Conservation (phyloP, 345 rosid species). For the Citrus sp. region DNA sequence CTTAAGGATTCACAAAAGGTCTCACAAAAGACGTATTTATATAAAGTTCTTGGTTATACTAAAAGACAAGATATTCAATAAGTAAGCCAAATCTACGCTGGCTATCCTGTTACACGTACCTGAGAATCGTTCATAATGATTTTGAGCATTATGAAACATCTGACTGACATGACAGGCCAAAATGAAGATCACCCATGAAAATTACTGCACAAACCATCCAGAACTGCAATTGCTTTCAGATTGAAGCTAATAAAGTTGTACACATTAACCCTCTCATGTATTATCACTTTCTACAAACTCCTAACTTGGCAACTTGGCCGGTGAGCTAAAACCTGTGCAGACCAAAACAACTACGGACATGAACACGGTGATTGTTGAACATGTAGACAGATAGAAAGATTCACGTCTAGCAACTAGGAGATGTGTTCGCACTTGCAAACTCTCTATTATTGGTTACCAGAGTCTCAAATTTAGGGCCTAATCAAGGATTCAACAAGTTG, state of each 20-base stretch:
- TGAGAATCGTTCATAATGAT: too few relatives aligned
- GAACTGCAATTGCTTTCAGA: not conserved
- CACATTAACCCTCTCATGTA: not conserved
- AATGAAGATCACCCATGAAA: not conserved
- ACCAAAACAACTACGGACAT: not conserved
- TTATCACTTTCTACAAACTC: not conserved
- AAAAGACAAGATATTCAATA: too few relatives aligned
- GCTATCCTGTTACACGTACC: too few relatives aligned
- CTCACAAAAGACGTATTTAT: too few relatives aligned
- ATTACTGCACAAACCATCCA: not conserved
- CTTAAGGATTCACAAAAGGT: too few relatives aligned
- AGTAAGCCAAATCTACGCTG: too few relatives aligned
- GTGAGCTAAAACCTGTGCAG: not conserved
- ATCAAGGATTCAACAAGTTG: slow-evolving; percentile 35
- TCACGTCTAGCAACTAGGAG: too few relatives aligned
- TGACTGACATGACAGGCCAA: not conserved
- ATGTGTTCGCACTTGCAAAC: not conserved
- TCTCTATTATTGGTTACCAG: not conserved
- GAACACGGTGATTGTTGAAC: not conserved
- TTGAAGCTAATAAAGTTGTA: not conserved
- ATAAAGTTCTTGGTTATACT: too few relatives aligned
- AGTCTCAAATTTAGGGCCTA: not conserved
- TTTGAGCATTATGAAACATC: not conserved
- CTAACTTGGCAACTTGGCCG: not conserved
- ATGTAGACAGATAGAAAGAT: not conserved